A percentile compares a stretch with the other conserved stretches of the same genome.
Evolutionary conservation across 1,284 basidiomycete genomes (phyloP).

Genomic region (Violaceomyces palustris): DNA sequence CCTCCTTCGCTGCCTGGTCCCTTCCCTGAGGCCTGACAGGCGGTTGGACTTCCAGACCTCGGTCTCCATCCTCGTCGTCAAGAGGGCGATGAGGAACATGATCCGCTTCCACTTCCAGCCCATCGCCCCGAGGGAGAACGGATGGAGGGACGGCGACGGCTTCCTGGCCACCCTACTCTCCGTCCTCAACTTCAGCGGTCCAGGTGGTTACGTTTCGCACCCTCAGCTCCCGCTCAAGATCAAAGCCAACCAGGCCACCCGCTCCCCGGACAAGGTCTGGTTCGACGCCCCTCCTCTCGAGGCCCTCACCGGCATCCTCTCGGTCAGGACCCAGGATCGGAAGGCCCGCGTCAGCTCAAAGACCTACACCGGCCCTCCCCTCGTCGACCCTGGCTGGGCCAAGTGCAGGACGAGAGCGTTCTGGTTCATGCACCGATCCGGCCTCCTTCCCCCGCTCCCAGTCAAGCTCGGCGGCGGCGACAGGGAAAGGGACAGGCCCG

Average conservation of each 20-base stretch:
- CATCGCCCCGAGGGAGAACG: slow-evolving; percentile 38
- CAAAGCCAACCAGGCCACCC: slow-evolving; percentile 17
- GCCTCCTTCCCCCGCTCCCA: slow-evolving; percentile 13
- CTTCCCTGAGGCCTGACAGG: slow-evolving; percentile 20
- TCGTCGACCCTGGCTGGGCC: slow-evolving; percentile 45
- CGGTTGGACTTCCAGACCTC: slow-evolving; percentile 35
- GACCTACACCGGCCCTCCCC: slow-evolving; percentile 37
- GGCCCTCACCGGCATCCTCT: slow-evolving; percentile 38
- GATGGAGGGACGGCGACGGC: slow-evolving; percentile 36
- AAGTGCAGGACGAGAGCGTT: slow-evolving; percentile 37
- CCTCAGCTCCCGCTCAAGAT: slow-evolving; percentile 22
- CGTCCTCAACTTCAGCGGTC: slow-evolving; percentile 36
- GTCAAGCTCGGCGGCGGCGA: slow-evolving; percentile 4
- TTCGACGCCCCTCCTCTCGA: slow-evolving; percentile 42
- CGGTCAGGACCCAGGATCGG: slow-evolving; percentile 26
- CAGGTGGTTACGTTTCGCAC: slow-evolving; percentile 37
- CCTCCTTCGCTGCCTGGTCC: slow-evolving; percentile 31
- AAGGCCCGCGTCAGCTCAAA: slow-evolving; percentile 7
- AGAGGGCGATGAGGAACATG: slow-evolving; percentile 34
- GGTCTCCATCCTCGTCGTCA: slow-evolving; percentile 30
- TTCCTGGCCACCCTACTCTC: slow-evolving; percentile 27
- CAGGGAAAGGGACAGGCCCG: slow-evolving; percentile 21
- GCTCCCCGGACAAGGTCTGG: slow-evolving; percentile 43
- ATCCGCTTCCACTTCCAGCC: slow-evolving; percentile 42
- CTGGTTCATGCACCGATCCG: slow-evolving; percentile 46